These are phyloP conservation scores for Solanum chilense DNA, from an alignment of 257 asterid genomes.

Conservation along the genomic window DNA sequence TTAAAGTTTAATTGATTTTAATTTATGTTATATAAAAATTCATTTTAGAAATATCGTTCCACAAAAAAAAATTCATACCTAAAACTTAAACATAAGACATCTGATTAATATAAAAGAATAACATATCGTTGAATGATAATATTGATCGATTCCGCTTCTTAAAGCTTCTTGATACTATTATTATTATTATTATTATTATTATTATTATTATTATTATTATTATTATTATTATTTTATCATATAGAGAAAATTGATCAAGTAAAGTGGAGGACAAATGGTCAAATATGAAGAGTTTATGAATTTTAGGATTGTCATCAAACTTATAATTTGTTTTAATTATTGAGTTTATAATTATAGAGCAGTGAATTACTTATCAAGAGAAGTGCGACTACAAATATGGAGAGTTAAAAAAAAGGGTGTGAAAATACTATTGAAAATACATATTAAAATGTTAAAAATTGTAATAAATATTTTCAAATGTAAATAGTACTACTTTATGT, in stretches of 20 bases:
- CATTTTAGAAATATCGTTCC: no score
- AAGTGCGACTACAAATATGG: not conserved
- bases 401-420: not conserved
- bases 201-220: not conserved
- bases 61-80: no score
- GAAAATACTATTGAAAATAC: no score
- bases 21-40: fast-evolving
- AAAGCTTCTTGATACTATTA: not conserved
- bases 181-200: not conserved
- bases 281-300: not conserved
- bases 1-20: no score
- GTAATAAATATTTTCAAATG: no score
- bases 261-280: not conserved
- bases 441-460: no score
- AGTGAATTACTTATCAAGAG: not conserved
- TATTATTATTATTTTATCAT: not conserved
- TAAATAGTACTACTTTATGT: no score
- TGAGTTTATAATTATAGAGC: not conserved
- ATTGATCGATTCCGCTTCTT: not conserved
- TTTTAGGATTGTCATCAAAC: not conserved
- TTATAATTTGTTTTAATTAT: not conserved
- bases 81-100: no score
- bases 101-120: no score
- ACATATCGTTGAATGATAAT: not conserved
- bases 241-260: not conserved